Evolutionary conservation across 768 basidiomycete genomes (phyloP).

Genomic region (Russula sp.): DNA sequence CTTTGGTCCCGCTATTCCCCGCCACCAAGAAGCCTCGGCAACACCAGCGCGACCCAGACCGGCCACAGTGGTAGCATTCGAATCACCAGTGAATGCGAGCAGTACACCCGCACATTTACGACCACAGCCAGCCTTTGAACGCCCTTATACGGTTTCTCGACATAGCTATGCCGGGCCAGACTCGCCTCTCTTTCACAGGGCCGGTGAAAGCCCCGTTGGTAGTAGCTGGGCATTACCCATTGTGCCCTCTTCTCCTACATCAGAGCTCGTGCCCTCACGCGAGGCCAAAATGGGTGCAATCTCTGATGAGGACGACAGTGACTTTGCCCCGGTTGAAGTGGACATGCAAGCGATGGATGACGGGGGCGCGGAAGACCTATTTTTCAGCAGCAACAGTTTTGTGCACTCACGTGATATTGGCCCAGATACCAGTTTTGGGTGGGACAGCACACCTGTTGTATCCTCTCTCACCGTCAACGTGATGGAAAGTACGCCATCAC

Average conservation of each 20-base stretch:
- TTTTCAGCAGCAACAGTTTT: conserved; percentile 22
- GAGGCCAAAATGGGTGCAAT: conserved; percentile 19
- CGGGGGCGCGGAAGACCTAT: conserved; percentile 19
- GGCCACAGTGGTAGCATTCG: conserved; percentile 12
- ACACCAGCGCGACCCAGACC: conserved; percentile 11
- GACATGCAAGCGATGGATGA: conserved; percentile 14
- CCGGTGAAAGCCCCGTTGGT: not conserved
- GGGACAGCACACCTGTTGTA: conserved; percentile 14
- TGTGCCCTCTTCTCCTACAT: conserved; percentile 8
- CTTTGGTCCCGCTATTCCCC: conserved; percentile 19
- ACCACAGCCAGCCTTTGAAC: conserved; percentile 5
- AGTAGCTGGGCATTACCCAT: not conserved
- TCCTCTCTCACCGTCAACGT: conserved; percentile 34
- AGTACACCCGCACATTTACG: conserved; percentile 11
- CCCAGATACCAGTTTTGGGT: conserved; percentile 21
- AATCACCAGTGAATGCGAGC: conserved; percentile 11
- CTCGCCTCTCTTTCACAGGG: conserved; percentile 2
- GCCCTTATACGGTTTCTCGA: not conserved
- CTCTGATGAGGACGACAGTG: conserved; percentile 19
- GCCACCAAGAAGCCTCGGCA: not conserved
- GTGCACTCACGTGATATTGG: conserved; percentile 15
- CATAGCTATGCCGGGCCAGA: conserved; percentile 18
- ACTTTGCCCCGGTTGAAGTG: conserved; percentile 19
- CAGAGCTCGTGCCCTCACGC: conserved; percentile 1
- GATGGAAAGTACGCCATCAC: conserved; percentile 52